Evolutionary conservation across 2,329 filamentous ascomycete species (phyloP).

Genomic region (Cladophialophora exuberans): DNA sequence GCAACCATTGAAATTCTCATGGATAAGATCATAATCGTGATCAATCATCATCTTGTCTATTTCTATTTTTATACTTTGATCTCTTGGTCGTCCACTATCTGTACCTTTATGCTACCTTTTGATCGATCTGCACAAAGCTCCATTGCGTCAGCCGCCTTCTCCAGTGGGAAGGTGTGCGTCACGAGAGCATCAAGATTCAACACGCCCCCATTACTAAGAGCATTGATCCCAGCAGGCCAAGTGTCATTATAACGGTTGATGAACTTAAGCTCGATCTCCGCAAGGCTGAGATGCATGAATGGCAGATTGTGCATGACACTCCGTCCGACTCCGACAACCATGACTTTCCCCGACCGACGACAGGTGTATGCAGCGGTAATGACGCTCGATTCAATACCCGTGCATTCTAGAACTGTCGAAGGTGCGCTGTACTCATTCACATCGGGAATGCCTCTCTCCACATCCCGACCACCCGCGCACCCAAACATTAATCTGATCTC

Average conservation of each 20-base stretch:
- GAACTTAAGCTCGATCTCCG: constrained; percentile 70
- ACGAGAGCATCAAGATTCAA: constrained; percentile 65
- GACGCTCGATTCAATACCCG: constrained; percentile 66
- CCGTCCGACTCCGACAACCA: constrained; percentile 67
- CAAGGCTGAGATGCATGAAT: constrained; percentile 67
- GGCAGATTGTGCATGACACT: constrained; percentile 67
- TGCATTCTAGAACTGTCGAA: constrained; percentile 66
- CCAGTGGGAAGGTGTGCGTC: constrained; percentile 65
- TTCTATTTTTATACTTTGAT: background rate
- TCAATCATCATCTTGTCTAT: too few relatives aligned
- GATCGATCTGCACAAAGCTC: constrained; percentile 55
- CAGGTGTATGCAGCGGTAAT: constrained; percentile 61
- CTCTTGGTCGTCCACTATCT: constrained; percentile 56
- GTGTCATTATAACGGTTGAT: constrained; percentile 73
- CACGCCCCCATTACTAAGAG: constrained; percentile 58
- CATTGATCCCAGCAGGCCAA: constrained; percentile 68
- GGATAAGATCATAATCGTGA: too few relatives aligned
- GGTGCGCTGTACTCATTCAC: constrained; percentile 60
- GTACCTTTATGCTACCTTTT: constrained; percentile 63
- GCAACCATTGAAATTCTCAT: too few relatives aligned
- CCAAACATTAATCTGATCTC: constrained; percentile 60
- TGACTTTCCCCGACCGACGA: constrained; percentile 61
- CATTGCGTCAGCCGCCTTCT: constrained; percentile 63
- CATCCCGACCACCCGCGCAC: constrained; percentile 5
- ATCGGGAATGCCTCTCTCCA: constrained; percentile 7